A percentile compares a stretch with the other conserved stretches of the same genome.
Evolutionary conservation across 106 monocot species (phyloP).

Genomic region (Iris macrosiphon): DNA sequence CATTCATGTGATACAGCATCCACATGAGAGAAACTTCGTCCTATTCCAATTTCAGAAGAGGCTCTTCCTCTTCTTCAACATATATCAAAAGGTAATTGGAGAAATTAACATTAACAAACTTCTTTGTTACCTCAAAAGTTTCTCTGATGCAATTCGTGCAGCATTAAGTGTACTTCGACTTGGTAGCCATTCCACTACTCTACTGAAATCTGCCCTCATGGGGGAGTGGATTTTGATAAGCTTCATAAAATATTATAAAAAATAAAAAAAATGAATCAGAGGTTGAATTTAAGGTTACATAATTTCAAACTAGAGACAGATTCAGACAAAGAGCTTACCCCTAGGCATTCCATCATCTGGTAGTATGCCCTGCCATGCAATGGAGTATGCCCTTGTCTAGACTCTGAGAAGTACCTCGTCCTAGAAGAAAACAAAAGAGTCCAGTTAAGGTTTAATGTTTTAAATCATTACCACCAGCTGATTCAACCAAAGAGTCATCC

Average conservation of each 20-base stretch:
- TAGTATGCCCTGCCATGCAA: constrained; percentile 93
- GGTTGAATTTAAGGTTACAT: too few species aligned
- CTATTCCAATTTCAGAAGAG: too few species aligned
- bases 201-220: constrained; percentile 58
- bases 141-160: constrained; percentile 86
- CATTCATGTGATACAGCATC: too few species aligned
- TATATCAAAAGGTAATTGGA: too few species aligned
- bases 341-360: constrained; percentile 98
- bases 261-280: not conserved
- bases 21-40: too few species aligned
- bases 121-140: constrained; percentile 53
- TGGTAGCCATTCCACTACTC: constrained; percentile 59
- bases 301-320: constrained; percentile 6
- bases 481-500: not conserved
- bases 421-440: constrained; percentile 27
- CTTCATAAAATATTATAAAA: constrained; percentile 21
- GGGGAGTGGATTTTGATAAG: constrained; percentile 97
- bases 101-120: not conserved
- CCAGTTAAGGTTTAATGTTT: not conserved
- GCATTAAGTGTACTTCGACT: constrained; percentile 45
- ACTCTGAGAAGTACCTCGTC: constrained; percentile 98
- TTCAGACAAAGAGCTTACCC: constrained; percentile 33
- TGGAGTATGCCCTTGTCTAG: constrained; percentile 95
- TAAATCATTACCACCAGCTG: not conserved
- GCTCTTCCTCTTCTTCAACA: too few species aligned